phyloP scores from a whole-genome alignment of 2,329 filamentous ascomycete species.

The Xylaria sp. region DNA sequence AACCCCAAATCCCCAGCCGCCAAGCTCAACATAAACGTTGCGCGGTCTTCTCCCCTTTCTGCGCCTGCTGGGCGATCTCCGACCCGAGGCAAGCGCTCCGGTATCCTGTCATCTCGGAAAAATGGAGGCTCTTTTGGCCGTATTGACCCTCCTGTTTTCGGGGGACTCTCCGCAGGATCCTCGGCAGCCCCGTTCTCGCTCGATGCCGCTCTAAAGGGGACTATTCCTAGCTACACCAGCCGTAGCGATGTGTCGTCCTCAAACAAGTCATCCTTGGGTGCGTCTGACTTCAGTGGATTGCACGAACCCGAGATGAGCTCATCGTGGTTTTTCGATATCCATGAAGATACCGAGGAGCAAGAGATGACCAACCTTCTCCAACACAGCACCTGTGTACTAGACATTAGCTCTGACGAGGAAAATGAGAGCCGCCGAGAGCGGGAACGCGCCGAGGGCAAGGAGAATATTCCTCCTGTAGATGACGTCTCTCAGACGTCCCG shows the following conservation, averaged over 20 bases:
- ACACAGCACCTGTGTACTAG: conserved; percentile 85
- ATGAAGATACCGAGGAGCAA: conserved; percentile 90
- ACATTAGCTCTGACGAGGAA: conserved; percentile 91
- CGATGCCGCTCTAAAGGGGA: conserved; percentile 83
- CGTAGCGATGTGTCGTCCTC: conserved; percentile 49
- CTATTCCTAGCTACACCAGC: conserved; percentile 71
- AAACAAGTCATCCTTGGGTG: conserved; percentile 43
- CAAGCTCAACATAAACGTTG: conserved; percentile 57
- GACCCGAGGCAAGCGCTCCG: conserved; percentile 74
- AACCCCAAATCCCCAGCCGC: conserved; percentile 64
- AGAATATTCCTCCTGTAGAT: conserved; percentile 85
- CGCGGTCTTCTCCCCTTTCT: conserved; percentile 66
- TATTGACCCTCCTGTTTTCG: conserved; percentile 75
- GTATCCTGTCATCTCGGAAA: conserved; percentile 75
- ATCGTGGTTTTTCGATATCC: conserved; percentile 92
- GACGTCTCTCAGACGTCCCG: conserved; percentile 69
- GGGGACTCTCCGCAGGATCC: conserved; percentile 56
- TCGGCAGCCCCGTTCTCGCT: conserved; percentile 80
- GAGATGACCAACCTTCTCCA: conserved; percentile 93
- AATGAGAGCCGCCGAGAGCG: conserved; percentile 64
- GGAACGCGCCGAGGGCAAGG: conserved; percentile 76
- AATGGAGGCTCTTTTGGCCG: conserved; percentile 73
- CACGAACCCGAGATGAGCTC: conserved; percentile 65
- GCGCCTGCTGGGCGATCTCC: conserved; percentile 86
- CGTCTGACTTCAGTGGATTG: conserved; percentile 51